These are phyloP conservation scores for Trichosporon sp. DNA, from an alignment of 1,284 basidiomycete genomes.

Conservation along the genomic window DNA sequence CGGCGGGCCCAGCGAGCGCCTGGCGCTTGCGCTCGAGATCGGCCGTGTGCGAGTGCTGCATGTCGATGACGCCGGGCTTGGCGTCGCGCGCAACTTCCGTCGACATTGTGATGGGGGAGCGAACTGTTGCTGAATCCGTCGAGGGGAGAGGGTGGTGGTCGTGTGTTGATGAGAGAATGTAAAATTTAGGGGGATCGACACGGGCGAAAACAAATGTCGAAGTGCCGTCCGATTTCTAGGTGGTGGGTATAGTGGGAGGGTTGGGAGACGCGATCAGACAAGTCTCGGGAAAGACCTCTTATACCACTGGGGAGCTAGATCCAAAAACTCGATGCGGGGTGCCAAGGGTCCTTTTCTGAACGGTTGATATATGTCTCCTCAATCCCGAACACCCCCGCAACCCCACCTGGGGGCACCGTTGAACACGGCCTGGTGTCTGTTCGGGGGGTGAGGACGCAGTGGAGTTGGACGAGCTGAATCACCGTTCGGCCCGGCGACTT, in stretches of 20 bases:
- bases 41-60: slow-evolving; percentile 15
- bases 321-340: slow-evolving; percentile 8
- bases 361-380: slow-evolving; percentile 19
- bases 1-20: slow-evolving; percentile 29
- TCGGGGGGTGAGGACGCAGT: slow-evolving; percentile 1
- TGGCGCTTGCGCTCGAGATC: slow-evolving; percentile 25
- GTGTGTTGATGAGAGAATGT: not conserved
- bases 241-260: not conserved
- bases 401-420: slow-evolving; percentile 17
- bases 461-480: not conserved
- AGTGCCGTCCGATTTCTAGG: not conserved
- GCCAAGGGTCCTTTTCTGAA: slow-evolving; percentile 3
- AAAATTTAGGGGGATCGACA: not conserved
- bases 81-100: not conserved
- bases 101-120: not conserved
- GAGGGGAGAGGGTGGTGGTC: not conserved
- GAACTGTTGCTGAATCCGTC: not conserved
- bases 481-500: slow-evolving; percentile 18
- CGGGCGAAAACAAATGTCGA: not conserved
- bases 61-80: not conserved
- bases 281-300: slow-evolving; percentile 9
- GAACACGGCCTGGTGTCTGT: not conserved
- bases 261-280: not conserved
- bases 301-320: not conserved
- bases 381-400: slow-evolving; percentile 18